These are phyloP conservation scores for Pseudogymnoascus sp. DNA, from an alignment of 2,329 filamentous ascomycete genomes.

Conservation along the genomic window DNA sequence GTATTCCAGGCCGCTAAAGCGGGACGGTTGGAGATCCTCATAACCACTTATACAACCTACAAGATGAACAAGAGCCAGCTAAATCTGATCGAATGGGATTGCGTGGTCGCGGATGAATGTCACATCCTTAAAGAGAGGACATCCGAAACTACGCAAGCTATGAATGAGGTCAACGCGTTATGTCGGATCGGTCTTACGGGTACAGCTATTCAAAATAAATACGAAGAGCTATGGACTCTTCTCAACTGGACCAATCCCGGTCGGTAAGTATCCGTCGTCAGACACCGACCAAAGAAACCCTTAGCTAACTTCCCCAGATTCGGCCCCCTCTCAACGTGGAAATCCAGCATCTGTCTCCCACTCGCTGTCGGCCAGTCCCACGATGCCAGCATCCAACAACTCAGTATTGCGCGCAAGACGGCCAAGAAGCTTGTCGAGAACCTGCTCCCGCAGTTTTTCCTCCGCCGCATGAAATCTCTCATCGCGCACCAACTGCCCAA, in stretches of 20 bases:
- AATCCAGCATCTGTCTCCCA: conserved; percentile 65
- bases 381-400: conserved; percentile 74
- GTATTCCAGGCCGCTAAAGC: conserved; percentile 64
- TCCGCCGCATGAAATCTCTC: conserved; percentile 84
- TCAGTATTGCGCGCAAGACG: conserved; percentile 72
- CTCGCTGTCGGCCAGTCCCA: conserved; percentile 86
- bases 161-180: conserved; percentile 84
- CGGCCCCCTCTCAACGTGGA: conserved; percentile 67
- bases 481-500: conserved; percentile 90
- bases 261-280: conserved; percentile 27
- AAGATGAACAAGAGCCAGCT: conserved; percentile 63
- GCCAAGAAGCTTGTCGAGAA: conserved; percentile 81
- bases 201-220: conserved; percentile 95
- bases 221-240: conserved; percentile 93
- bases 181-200: conserved; percentile 91
- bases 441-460: conserved; percentile 79
- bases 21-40: conserved; percentile 79
- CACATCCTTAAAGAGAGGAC: conserved; percentile 76
- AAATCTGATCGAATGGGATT: conserved; percentile 88
- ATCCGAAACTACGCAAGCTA: conserved; percentile 72
- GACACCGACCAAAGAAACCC: conserved; percentile 34
- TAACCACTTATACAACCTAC: conserved; percentile 92
- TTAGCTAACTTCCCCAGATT: conserved; percentile 29
- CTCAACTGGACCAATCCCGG: conserved; percentile 96
- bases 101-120: conserved; percentile 88